Percentiles rank a stretch among this genome's conserved stretches.
These are phyloP conservation scores for Haplosporangium sp. DNA, from an alignment of 371 early-diverging fungal genomes.

Conservation along the genomic window DNA sequence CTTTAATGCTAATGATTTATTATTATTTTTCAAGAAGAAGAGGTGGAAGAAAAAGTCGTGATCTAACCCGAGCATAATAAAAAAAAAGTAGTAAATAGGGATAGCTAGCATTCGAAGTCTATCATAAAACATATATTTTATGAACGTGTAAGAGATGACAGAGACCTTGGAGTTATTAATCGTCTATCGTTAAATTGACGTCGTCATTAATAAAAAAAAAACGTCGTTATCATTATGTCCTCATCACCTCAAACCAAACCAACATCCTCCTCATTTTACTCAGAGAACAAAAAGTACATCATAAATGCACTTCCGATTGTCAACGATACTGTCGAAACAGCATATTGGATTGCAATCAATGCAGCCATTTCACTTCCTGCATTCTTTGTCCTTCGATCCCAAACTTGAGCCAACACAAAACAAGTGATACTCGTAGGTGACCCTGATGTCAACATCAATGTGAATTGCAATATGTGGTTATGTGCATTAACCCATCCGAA, in stretches of 20 bases:
- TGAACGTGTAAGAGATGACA: no score
- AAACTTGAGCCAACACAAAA: conserved; percentile 56
- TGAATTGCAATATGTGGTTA: conserved; percentile 66
- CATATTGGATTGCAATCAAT: conserved; percentile 55
- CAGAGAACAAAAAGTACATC: conserved; percentile 53
- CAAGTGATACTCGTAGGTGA: conserved; percentile 56
- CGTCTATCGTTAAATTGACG: no score
- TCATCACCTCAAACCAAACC: neutral
- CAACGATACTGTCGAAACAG: conserved; percentile 33
- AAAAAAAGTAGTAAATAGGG: no score
- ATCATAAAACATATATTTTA: no score
- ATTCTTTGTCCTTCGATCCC: conserved; percentile 51
- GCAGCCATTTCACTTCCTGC: conserved; percentile 56
- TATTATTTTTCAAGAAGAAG: no score
- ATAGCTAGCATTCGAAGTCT: no score
- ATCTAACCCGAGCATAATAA: no score
- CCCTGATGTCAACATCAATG: conserved; percentile 61
- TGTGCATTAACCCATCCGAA: conserved; percentile 42
- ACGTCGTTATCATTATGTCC: neutral
- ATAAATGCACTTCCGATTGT: conserved; percentile 41
- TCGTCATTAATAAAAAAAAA: no score
- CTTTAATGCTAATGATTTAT: no score
- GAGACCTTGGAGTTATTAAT: no score
- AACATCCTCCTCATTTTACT: neutral
- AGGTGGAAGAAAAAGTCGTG: no score